Evolutionary conservation across 129 eudicot genomes (phyloP), one percentile per base, ranked within the genome.

Genomic region (Tanacetum coccineum): DNA sequence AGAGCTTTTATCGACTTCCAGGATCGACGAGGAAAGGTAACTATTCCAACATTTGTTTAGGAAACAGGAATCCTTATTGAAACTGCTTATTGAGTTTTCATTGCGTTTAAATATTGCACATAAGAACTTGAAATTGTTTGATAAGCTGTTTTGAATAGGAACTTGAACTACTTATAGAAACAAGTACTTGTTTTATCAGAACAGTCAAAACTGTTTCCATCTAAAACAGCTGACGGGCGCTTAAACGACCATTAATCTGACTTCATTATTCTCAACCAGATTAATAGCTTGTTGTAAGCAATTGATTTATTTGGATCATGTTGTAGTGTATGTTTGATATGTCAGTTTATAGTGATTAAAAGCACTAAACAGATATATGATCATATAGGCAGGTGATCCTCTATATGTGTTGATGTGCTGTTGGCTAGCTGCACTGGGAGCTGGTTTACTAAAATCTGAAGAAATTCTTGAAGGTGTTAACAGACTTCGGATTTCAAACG

Each of bases 401-500:
- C 54, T 88, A 39, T 80, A 93, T 65, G 98, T 93, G 67, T 72
- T 93, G 74, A 72, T 86, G 51, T 93, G 96, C 79, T 93, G 98
- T 58, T 93, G 98, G 98, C 62, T 93, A 81, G 98, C 98, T 62
- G 96, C 98, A 15, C 68, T 93, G 26, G 98, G 98, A 54, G 98
- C 98, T 63, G 98, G 98, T 53, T 76, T 93, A 70, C 86, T 93
- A 28, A 93, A 93, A 71, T 86, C 98, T 6, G 98, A 93, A 82
- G 98, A 93, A 81, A 93, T 93, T 51, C 67, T 88, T 68, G 98
- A 93, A 81, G 98, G 98, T 46, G 95, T 89, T 2, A 79, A 86
- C 6, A 84, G 98, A 77, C 95, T 93, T 40, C 49, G 95, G 47
- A 48, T 93, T 45, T 84, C 98, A 0, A 81, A 84, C 26, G 98